phyloP scores from a whole-genome alignment of 2,329 filamentous ascomycete species.

The Calonectria fujianensis region DNA sequence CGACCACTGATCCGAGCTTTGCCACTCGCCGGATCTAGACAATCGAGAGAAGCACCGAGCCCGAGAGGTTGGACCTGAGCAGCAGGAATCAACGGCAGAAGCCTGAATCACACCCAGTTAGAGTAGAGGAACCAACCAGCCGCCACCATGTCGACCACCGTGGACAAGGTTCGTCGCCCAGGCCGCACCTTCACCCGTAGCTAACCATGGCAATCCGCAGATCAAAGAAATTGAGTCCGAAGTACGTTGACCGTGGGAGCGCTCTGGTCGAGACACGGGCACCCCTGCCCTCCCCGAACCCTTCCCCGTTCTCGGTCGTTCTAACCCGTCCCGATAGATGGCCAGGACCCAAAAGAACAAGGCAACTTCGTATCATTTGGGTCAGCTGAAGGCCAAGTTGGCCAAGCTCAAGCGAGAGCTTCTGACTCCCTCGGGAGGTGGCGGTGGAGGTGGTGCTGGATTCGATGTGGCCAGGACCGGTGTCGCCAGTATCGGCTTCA shows the following conservation, averaged over 20 bases:
- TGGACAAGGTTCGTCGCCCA: constrained; percentile 85
- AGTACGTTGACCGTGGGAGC: constrained; percentile 71
- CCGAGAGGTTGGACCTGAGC: constrained; percentile 1
- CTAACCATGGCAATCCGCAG: constrained; percentile 67
- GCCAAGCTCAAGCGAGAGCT: constrained; percentile 98
- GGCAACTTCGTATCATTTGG: constrained; percentile 93
- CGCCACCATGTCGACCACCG: constrained; percentile 92
- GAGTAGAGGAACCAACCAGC: constrained; percentile 39
- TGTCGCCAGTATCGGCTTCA: constrained; percentile 97
- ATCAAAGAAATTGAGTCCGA: constrained; percentile 98
- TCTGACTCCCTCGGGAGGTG: constrained; percentile 88
- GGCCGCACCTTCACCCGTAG: constrained; percentile 24
- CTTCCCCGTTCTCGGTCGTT: constrained; percentile 39
- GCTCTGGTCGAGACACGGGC: constrained; percentile 31
- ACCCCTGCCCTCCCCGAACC: constrained; percentile 38
- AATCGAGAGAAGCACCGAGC: neutral
- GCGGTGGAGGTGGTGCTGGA: constrained; percentile 85
- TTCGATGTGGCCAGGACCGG: constrained; percentile 99
- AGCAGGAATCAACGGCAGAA: neutral
- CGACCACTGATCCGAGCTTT: constrained; percentile 41
- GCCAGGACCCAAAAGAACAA: constrained; percentile 98
- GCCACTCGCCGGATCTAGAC: constrained; percentile 39
- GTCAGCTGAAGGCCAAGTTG: constrained; percentile 97
- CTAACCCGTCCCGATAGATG: constrained; percentile 76
- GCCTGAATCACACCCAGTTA: constrained; percentile 21